Evolutionary conservation across 2,329 filamentous ascomycete species (phyloP).

Genomic region (Fusarium dlaminii): DNA sequence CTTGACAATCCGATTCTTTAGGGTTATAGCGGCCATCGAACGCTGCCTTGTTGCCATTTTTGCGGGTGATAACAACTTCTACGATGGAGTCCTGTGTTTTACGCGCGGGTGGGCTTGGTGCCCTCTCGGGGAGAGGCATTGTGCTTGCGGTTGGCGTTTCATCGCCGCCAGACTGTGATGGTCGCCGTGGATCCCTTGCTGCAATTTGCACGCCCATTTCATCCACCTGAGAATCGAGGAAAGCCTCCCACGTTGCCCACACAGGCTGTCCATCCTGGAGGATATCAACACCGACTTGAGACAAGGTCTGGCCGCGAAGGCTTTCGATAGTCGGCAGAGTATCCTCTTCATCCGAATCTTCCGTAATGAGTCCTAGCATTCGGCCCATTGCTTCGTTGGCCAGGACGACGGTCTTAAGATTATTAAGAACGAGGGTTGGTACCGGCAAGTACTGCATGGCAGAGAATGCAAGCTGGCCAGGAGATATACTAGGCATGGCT

Average conservation of each 20-base stretch:
- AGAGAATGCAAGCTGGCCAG: conserved; percentile 69
- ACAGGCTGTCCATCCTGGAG: conserved; percentile 71
- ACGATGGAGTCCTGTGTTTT: conserved; percentile 68
- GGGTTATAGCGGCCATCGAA: conserved; percentile 48
- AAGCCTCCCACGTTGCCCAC: conserved; percentile 67
- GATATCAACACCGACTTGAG: conserved; percentile 78
- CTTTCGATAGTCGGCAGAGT: conserved; percentile 62
- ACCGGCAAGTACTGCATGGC: conserved; percentile 79
- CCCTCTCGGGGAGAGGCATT: conserved; percentile 47
- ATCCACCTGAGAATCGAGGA: conserved; percentile 63
- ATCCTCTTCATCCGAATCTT: conserved; percentile 53
- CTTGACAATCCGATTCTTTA: conserved; percentile 52
- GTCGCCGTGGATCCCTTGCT: conserved; percentile 32
- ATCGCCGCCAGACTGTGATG: conserved; percentile 43
- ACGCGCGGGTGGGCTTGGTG: conserved; percentile 35
- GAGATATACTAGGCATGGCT: conserved; percentile 58
- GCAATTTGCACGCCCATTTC: conserved; percentile 51
- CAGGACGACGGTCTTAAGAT: conserved; percentile 73
- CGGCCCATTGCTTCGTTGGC: conserved; percentile 81
- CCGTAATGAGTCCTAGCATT: conserved; percentile 67
- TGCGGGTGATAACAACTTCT: conserved; percentile 72
- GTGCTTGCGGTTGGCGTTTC: conserved; percentile 49
- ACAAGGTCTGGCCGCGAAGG: conserved; percentile 72
- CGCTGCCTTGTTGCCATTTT: conserved; percentile 53
- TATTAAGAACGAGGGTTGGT: conserved; percentile 74